Conservation (phyloP, 23 red algal species). For the Gracilaria gracilis region DNA sequence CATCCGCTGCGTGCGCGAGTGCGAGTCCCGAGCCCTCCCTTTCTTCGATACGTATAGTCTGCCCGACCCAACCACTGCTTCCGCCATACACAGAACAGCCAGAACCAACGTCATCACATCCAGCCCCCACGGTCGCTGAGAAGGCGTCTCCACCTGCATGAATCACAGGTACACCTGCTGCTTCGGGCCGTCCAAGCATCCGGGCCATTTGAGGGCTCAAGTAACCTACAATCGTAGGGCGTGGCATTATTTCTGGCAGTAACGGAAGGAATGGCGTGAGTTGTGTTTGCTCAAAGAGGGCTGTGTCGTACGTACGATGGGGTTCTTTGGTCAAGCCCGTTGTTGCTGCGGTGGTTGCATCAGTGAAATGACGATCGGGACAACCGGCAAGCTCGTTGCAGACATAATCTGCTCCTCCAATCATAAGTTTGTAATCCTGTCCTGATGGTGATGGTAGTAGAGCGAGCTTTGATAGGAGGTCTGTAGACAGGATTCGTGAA, state of each 20-base stretch:
- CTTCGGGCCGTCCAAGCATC: constrained; percentile 28
- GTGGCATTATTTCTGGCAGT: constrained; percentile 53
- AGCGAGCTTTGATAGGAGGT: constrained; percentile 47
- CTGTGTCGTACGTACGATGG: constrained; percentile 48
- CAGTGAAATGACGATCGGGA: constrained; percentile 42
- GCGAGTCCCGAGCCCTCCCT: neutral
- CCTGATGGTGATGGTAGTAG: constrained; percentile 36
- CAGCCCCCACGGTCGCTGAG: constrained; percentile 54
- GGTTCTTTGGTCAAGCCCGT: constrained; percentile 45
- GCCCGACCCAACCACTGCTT: constrained; percentile 56
- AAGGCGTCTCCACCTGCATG: constrained; percentile 70
- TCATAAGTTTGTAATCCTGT: constrained; percentile 31
- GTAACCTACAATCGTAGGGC: constrained; percentile 45
- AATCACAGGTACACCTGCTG: constrained; percentile 53
- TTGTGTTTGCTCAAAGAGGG: constrained; percentile 19
- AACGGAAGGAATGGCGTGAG: constrained; percentile 23
- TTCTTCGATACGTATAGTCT: neutral
- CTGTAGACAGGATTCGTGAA: constrained; percentile 21
- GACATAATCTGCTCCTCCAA: constrained; percentile 61
- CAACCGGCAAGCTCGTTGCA: constrained; percentile 25
- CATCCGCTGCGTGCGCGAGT: constrained; percentile 48
- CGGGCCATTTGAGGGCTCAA: constrained; percentile 34
- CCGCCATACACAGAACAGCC: constrained; percentile 58
- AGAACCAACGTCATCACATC: constrained; percentile 26
- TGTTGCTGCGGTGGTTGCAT: constrained; percentile 58